These are phyloP conservation scores for Filosporella fistucella DNA, from an alignment of 495 filamentous ascomycete genomes.

Conservation along the genomic window DNA sequence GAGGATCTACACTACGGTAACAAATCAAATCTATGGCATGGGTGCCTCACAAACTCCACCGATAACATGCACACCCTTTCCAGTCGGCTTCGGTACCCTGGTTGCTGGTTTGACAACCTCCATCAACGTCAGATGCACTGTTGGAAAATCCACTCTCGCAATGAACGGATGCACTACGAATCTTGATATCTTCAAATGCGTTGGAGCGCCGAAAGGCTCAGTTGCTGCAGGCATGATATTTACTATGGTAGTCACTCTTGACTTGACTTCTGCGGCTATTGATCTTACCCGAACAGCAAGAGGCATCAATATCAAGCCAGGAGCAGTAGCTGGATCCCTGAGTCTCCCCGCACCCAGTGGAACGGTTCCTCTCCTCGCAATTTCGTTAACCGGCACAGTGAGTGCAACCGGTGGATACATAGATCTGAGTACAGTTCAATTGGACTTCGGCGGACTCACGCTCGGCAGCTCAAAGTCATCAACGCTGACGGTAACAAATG, in stretches of 20 bases:
- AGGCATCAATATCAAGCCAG: neutral
- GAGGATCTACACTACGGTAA: constrained; percentile 30
- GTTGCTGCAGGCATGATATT: neutral
- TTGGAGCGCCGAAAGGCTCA: neutral
- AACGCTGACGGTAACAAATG: constrained; percentile 26
- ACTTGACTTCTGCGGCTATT: constrained; percentile 2
- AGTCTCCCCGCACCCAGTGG: neutral
- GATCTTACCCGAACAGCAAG: neutral
- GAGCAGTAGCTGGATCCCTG: neutral
- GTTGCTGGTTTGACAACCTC: neutral
- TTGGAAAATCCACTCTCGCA: neutral
- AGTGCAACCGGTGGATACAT: constrained; percentile 4
- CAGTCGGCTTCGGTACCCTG: constrained; percentile 4
- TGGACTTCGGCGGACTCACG: constrained; percentile 36
- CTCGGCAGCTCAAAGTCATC: constrained; percentile 29
- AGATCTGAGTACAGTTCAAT: neutral
- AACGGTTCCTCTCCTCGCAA: neutral
- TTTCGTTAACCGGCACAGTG: neutral
- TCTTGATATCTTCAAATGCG: constrained; percentile 1
- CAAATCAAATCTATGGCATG: too few species aligned
- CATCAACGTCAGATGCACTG: constrained; percentile 1
- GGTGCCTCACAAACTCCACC: too few species aligned
- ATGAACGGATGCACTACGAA: neutral
- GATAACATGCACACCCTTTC: constrained; percentile 3
- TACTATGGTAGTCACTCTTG: constrained; percentile 1